Conservation (phyloP, 2,329 filamentous ascomycete genomes). For the Canariomyces notabilis region DNA sequence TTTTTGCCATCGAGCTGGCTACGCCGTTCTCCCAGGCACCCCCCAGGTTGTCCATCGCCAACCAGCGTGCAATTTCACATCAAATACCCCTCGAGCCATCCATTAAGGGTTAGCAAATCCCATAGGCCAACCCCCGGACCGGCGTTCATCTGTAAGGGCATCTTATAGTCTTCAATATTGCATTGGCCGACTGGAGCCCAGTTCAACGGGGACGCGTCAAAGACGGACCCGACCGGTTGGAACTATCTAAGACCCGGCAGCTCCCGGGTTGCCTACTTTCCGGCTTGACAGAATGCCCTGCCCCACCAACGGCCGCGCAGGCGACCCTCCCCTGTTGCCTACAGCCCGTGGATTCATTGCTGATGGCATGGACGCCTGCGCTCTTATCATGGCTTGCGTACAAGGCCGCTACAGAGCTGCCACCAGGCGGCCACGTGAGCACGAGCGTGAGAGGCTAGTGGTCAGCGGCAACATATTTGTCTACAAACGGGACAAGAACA, state of each 20-base stretch:
- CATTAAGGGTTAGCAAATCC: no score
- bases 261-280: no score
- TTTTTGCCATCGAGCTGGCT: no score
- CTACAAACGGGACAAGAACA: constrained; percentile 67
- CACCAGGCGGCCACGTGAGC: constrained; percentile 77
- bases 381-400: constrained; percentile 76
- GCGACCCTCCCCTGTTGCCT: constrained; percentile 44
- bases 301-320: constrained; percentile 1
- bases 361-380: constrained; percentile 69
- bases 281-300: constrained; percentile 27
- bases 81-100: no score
- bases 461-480: constrained; percentile 83
- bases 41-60: no score
- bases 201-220: neutral
- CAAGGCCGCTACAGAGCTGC: constrained; percentile 68
- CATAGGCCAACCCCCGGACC: no score
- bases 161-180: no score
- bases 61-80: no score
- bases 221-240: no score
- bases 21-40: no score
- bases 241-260: no score
- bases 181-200: neutral
- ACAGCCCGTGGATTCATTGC: constrained; percentile 64
- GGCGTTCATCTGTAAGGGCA: no score
- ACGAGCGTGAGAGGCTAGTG: constrained; percentile 72